Evolutionary conservation across 352 stramenopile genomes (phyloP), one percentile per base, ranked within the genome.

Genomic region (Phytophthora hibernalis): DNA sequence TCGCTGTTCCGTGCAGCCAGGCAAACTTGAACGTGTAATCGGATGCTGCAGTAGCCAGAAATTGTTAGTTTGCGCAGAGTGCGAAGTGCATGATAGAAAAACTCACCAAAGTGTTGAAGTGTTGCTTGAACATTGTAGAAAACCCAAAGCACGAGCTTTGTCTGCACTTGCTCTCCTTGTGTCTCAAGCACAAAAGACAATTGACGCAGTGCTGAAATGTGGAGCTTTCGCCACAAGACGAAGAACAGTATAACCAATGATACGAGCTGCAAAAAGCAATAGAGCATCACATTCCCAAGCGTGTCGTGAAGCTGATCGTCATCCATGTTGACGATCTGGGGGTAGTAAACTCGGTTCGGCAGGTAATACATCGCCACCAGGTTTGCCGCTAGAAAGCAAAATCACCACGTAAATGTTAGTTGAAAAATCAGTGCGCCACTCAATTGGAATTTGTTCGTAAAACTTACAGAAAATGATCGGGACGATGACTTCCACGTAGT

Each of bases 401-500:
- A 55, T n/a, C n/a, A n/a, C n/a, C n/a, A n/a, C n/a, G n/a, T n/a
- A 7, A 18, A 44, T 21, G 7, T 44, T 33, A 31, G 5, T 12
- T 44, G 4, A 40, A n/a, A 40, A 40, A 1, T 43, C 6, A 9
- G 28, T 31, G n/a, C n/a, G n/a, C n/a, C n/a, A 9, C 28, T 33
- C 12, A 2, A 8, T 44, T 4, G 15, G 26, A n/a, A n/a, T n/a
- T n/a, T n/a, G n/a, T n/a, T n/a, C n/a, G n/a, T n/a, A n/a, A n/a
- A 56, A 74, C 68, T 61, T 59, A 82, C 75, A 64, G 54, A 82
- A 82, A 31, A 86, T 72, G 8, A 75, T 12, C 6, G 78, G 73
- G n/a, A 86, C 65, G 22, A 77, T 60, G 8, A 80, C 70, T 43
- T 83, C 72, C 2, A 76, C 61, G 28, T 73, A 82, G 53, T 86